Evolutionary conservation across 768 basidiomycete species (phyloP), one percentile per base, ranked within the genome.

Genomic region (Agaricus blazei): DNA sequence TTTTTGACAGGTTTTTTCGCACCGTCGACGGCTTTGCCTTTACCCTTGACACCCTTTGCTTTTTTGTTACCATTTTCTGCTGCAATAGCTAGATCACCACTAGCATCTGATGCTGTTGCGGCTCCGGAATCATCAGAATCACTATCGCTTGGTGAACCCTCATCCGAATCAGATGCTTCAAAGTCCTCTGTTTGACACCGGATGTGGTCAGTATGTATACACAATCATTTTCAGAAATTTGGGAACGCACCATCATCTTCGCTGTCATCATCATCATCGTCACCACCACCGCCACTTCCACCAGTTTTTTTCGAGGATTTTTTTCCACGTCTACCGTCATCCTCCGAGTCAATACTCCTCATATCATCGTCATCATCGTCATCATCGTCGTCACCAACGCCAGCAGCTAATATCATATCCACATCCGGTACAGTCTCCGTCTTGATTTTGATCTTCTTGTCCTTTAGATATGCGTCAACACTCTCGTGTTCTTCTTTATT

Each of bases 401-500:
- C 85, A 24, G 82, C 81, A 46, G 77, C 79, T 70, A 90, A 70
- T 62, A 90, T 76, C 58, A 90, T 73, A 64, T 93, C 86, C 19
- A 85, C 86, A 64, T 97, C 95, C 12, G 90, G 87, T 51, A 89
- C 82, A 82, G 94, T 93, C 80, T 96, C 93, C 69, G 93, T 96
- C 82, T 97, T 97, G 60, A 96, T 82, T 63, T 85, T 83, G 61
- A 98, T 82, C 70, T 94, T 95, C 78, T 97, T 96, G 28, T 88
- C 85, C 63, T 85, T 84, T 62, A 99, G 71, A 69, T 91, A 98
- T 23, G 81, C 76, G 64, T 93, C 90, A 31, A 91, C 88, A 12
- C 83, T 78, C 56, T 90, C 89, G 60, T 93, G 88, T 65, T 99
- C 97, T 66, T 98, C 96, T 72, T 96, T 98, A 71, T 90, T 90